Evolutionary conservation across 495 filamentous ascomycete species (phyloP).

Genomic region (Bathelium albidoporum): DNA sequence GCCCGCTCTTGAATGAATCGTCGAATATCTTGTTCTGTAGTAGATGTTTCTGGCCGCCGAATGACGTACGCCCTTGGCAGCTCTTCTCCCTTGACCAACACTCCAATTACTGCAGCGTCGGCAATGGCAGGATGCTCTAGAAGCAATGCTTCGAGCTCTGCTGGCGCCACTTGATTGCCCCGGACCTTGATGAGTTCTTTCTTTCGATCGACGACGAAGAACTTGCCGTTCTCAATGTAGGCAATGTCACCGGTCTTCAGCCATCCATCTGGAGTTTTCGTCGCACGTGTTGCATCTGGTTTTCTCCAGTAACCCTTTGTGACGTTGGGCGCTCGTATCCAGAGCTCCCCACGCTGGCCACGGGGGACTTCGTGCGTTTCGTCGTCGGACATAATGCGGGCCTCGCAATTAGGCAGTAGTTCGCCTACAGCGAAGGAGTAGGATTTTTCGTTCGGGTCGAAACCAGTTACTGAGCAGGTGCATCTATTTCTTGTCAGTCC

Average conservation of each 20-base stretch:
- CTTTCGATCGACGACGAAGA: constrained; percentile 34
- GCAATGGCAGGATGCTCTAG: constrained; percentile 29
- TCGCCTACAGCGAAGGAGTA: constrained; percentile 50
- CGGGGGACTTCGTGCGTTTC: constrained; percentile 23
- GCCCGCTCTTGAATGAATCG: constrained; percentile 23
- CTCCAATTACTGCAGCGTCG: constrained; percentile 32
- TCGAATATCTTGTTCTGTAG: constrained; percentile 24
- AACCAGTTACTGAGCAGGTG: constrained; percentile 55
- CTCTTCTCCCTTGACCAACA: constrained; percentile 27
- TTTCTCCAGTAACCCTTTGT: constrained; percentile 36
- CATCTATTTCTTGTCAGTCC: background rate
- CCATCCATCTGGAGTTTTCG: constrained; percentile 31
- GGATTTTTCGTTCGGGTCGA: constrained; percentile 40
- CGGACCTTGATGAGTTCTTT: constrained; percentile 37
- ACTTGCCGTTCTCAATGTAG: constrained; percentile 24
- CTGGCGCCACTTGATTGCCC: constrained; percentile 32
- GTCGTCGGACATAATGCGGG: constrained; percentile 43
- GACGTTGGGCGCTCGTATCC: constrained; percentile 30
- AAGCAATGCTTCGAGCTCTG: constrained; percentile 32
- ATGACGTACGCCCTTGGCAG: constrained; percentile 31
- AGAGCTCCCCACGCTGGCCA: constrained; percentile 27
- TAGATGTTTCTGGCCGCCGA: constrained; percentile 12
- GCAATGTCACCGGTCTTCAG: constrained; percentile 33
- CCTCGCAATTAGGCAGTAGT: constrained; percentile 57
- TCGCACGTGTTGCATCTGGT: constrained; percentile 29